Percentiles rank a stretch among this genome's conserved stretches.
Evolutionary conservation across 768 basidiomycete species (phyloP).

Genomic region (Pisolithus microcarpus): DNA sequence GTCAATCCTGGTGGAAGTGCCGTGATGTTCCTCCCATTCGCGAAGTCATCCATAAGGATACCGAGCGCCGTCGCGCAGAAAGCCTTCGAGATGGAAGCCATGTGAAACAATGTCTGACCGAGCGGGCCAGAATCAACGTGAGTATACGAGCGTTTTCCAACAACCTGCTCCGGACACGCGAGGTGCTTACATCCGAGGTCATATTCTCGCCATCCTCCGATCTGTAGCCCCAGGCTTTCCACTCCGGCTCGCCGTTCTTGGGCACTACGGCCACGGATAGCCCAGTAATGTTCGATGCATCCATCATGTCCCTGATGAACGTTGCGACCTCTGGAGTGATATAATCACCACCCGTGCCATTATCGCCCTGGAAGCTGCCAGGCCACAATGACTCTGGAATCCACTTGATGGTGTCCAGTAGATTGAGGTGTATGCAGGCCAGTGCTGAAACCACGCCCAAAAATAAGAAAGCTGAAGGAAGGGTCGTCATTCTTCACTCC

Average conservation of each 20-base stretch:
- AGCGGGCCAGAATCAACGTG: not conserved
- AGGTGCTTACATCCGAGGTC: conserved; percentile 26
- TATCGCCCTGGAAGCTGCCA: too few species aligned
- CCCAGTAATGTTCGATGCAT: conserved; percentile 22
- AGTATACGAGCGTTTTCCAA: not conserved
- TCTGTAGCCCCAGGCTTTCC: conserved; percentile 28
- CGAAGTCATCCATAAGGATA: conserved; percentile 37
- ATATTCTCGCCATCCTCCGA: conserved; percentile 29
- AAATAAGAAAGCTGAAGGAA: too few species aligned
- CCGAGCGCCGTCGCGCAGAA: conserved; percentile 35
- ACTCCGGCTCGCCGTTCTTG: conserved; percentile 22
- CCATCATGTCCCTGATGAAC: conserved; percentile 14
- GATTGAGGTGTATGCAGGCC: conserved; percentile 4
- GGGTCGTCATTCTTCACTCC: too few species aligned
- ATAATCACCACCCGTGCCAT: not conserved
- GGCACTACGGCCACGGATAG: conserved; percentile 24
- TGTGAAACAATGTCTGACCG: conserved; percentile 31
- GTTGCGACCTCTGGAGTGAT: conserved; percentile 14
- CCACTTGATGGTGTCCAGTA: conserved; percentile 1
- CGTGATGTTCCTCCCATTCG: conserved; percentile 27
- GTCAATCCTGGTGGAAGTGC: conserved; percentile 25
- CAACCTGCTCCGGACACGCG: too few species aligned
- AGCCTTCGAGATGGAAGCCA: conserved; percentile 34
- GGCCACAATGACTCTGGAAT: too few species aligned
- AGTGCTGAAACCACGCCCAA: conserved; percentile 6